Conservation (phyloP, 441 rosid genomes). For the Lepidium campestre region DNA sequence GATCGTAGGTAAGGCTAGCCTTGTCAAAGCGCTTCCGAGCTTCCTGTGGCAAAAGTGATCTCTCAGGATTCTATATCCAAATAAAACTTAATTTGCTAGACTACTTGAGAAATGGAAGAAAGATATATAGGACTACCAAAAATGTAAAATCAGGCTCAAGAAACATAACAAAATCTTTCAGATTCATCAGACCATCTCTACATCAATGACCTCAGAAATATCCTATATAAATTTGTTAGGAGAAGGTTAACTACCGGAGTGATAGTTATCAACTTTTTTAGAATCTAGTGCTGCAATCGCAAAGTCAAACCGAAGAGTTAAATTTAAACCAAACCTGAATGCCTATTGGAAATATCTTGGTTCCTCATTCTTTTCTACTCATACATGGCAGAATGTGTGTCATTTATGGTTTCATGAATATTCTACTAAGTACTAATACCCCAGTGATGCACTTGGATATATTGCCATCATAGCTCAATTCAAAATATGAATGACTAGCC, state of each 20-base stretch:
- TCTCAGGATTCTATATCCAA: constrained; percentile 18
- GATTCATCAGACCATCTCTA: neutral
- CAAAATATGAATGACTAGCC: neutral
- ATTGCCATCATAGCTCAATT: neutral
- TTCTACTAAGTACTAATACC: neutral
- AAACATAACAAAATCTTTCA: neutral
- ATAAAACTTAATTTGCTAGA: neutral
- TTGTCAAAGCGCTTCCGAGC: constrained; percentile 96
- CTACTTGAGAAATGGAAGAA: neutral
- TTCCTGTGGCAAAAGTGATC: constrained; percentile 61
- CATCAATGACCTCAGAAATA: neutral
- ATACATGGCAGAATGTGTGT: neutral
- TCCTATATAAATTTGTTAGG: neutral
- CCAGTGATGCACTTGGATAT: neutral
- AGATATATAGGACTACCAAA: constrained; percentile 3
- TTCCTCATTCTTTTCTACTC: neutral
- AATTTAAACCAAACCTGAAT: neutral
- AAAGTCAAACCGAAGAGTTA: neutral
- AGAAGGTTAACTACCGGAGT: neutral
- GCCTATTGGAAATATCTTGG: neutral
- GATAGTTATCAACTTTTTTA: neutral
- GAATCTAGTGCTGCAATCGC: neutral
- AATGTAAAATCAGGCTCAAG: neutral
- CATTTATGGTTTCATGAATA: neutral
- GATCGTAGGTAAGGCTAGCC: constrained; percentile 92